These are phyloP conservation scores for Vitis vinifera DNA, from an alignment of 164 flowering plant species.

Conservation along the genomic window DNA sequence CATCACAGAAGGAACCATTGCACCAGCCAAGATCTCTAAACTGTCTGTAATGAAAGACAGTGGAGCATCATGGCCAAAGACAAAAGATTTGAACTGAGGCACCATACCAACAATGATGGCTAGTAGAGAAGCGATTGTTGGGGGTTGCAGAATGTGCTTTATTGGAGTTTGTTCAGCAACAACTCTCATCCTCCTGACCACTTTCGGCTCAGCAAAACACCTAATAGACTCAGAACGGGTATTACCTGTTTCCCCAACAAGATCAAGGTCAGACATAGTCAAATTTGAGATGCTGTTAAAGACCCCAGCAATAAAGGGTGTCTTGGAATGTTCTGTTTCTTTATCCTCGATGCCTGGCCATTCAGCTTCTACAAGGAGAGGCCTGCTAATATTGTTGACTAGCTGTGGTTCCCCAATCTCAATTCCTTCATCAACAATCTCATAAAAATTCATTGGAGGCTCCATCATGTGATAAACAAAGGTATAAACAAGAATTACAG, in stretches of 20 bases:
- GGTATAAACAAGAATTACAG: conserved; percentile 85
- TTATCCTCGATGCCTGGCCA: conserved; percentile 94
- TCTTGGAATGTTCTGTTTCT: conserved; percentile 76
- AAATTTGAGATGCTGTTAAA: conserved; percentile 47
- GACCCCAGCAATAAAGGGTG: conserved; percentile 70
- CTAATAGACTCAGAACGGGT: conserved; percentile 50
- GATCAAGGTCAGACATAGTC: conserved; percentile 52
- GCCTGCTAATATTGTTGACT: conserved; percentile 44
- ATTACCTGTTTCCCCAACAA: conserved; percentile 24
- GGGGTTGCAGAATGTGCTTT: conserved; percentile 80
- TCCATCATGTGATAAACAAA: conserved; percentile 98
- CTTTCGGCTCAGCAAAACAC: conserved; percentile 77
- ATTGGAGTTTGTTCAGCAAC: conserved; percentile 88
- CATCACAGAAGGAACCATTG: conserved; percentile 55
- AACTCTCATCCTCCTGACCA: conserved; percentile 69
- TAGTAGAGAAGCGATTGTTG: conserved; percentile 78
- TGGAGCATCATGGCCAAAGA: conserved; percentile 79
- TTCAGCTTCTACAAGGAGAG: conserved; percentile 84
- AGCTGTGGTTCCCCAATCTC: conserved; percentile 33
- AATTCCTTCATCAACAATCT: conserved; percentile 47
- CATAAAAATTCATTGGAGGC: conserved; percentile 82
- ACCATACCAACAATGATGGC: conserved; percentile 71
- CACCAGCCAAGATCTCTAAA: conserved; percentile 42
- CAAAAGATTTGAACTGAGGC: conserved; percentile 55
- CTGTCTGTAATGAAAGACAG: conserved; percentile 60